Percentiles rank a stretch among this genome's conserved stretches.
Conservation (phyloP, 768 basidiomycete species). For the Lentinula boryana region DNA sequence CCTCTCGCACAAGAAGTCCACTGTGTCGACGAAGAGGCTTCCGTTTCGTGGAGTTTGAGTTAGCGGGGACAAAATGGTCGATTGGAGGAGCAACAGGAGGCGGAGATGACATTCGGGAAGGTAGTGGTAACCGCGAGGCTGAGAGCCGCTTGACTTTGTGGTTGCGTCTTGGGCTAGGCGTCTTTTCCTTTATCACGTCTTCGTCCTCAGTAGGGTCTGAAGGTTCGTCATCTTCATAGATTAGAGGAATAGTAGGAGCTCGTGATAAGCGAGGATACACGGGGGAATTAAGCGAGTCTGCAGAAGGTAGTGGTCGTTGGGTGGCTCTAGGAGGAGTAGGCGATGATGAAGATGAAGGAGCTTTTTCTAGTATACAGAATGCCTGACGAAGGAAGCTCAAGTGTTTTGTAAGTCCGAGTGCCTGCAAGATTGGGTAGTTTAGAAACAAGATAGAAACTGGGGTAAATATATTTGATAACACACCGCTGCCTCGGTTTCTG, state of each 20-base stretch:
- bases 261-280: constrained; percentile 54
- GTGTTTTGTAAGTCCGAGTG: constrained; percentile 58
- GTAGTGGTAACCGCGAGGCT: constrained; percentile 42
- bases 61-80: constrained; percentile 16
- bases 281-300: constrained; percentile 29
- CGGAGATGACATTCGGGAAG: constrained; percentile 34
- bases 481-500: constrained; percentile 73
- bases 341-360: constrained; percentile 27
- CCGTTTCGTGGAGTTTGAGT: constrained; percentile 18
- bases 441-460: constrained; percentile 8
- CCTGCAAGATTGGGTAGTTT: constrained; percentile 25
- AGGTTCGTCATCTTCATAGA: constrained; percentile 63
- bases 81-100: constrained; percentile 20
- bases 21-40: constrained; percentile 42
- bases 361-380: constrained; percentile 35
- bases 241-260: constrained; percentile 60
- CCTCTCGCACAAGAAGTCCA: constrained; percentile 57
- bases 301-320: constrained; percentile 38
- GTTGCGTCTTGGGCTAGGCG: constrained; percentile 32
- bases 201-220: constrained; percentile 36
- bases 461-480: constrained; percentile 13
- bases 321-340: constrained; percentile 43
- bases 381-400: constrained; percentile 60
- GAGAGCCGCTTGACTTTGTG: constrained; percentile 38
- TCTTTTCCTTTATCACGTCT: constrained; percentile 18